These are phyloP conservation scores for Chrysoporthe puriensis DNA, from an alignment of 2,329 filamentous ascomycete species.

Conservation along the genomic window DNA sequence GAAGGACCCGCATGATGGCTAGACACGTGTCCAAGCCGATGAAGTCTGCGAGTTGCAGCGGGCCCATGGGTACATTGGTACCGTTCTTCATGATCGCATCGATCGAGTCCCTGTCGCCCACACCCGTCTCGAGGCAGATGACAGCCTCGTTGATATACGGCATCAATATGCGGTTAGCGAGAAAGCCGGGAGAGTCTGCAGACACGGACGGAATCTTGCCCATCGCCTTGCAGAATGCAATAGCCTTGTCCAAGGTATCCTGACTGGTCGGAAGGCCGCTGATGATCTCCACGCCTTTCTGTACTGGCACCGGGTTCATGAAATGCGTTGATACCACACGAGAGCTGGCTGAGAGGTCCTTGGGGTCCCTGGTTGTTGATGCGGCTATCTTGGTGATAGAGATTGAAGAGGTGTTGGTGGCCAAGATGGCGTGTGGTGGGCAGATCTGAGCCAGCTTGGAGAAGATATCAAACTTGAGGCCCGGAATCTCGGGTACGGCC, in stretches of 20 bases:
- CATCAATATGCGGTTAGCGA: constrained; percentile 97
- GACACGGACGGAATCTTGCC: constrained; percentile 89
- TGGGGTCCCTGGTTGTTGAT: constrained; percentile 77
- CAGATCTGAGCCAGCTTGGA: constrained; percentile 78
- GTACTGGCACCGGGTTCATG: constrained; percentile 97
- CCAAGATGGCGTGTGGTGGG: constrained; percentile 83
- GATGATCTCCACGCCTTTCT: constrained; percentile 98
- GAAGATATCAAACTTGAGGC: constrained; percentile 89
- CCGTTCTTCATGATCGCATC: constrained; percentile 99
- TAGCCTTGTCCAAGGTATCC: constrained; percentile 77
- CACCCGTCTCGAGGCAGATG: constrained; percentile 91
- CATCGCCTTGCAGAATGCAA: constrained; percentile 88
- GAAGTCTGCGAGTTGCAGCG: constrained; percentile 90
- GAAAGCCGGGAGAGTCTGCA: constrained; percentile 88
- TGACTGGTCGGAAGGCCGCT: constrained; percentile 88
- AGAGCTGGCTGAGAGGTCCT: constrained; percentile 77
- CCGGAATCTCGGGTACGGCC: constrained; percentile 89
- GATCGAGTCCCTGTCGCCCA: constrained; percentile 88
- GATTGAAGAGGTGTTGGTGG: constrained; percentile 98
- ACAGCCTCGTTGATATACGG: constrained; percentile 99
- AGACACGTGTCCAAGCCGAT: constrained; percentile 96
- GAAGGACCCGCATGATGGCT: constrained; percentile 94
- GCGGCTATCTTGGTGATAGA: constrained; percentile 96
- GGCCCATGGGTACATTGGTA: constrained; percentile 98
- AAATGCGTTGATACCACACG: constrained; percentile 96